Evolutionary conservation across 192 early-diverging fungal genomes (phyloP).

Genomic region (Endogone sp.): DNA sequence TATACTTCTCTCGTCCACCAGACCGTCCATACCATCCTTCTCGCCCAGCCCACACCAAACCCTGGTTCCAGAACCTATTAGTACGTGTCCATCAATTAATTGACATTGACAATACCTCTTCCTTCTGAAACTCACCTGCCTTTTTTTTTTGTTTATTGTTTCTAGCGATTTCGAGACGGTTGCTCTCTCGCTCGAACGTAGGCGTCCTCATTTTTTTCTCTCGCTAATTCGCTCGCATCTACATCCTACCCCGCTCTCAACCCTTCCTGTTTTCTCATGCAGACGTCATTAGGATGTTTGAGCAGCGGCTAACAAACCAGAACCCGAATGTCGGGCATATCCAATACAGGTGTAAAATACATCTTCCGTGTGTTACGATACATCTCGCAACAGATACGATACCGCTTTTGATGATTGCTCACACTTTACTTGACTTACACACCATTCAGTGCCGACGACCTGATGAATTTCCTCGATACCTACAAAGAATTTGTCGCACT

Average conservation of each 20-base stretch:
- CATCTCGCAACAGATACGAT: no score
- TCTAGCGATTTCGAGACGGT: conserved; percentile 6
- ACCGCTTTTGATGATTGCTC: no score
- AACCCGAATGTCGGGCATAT: background rate
- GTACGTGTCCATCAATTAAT: no score
- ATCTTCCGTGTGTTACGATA: background rate
- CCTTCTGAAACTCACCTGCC: no score
- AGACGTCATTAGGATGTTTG: background rate
- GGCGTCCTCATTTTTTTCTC: background rate
- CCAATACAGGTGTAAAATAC: background rate
- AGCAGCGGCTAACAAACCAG: background rate
- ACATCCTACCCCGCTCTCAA: background rate
- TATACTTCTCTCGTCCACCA: no score
- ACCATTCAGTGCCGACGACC: background rate
- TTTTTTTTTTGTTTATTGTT: background rate
- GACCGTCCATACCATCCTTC: conserved; percentile 3
- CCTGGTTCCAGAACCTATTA: background rate
- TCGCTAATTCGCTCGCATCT: background rate
- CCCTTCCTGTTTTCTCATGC: background rate
- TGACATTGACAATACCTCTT: no score
- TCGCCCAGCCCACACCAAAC: background rate
- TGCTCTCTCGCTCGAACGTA: background rate
- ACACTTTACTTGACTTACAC: no score
- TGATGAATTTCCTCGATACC: conserved; percentile 2
- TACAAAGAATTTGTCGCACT: conserved; percentile 2